phyloP scores from a whole-genome alignment of 2,329 filamentous ascomycete species.

The Ascosphaera apis region DNA sequence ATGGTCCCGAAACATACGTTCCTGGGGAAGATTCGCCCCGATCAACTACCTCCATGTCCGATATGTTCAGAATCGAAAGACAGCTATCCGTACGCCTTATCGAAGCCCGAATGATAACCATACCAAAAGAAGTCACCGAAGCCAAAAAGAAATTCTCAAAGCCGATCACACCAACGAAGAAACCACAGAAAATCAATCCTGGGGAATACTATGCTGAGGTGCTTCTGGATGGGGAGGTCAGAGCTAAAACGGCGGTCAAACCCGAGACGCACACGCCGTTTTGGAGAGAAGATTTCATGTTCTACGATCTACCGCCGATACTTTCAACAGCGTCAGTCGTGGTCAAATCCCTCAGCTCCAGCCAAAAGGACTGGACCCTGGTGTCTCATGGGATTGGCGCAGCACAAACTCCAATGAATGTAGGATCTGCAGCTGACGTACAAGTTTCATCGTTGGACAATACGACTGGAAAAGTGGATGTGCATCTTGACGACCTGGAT shows the following conservation, averaged over 20 bases:
- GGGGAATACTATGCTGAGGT: slow-evolving; percentile 27
- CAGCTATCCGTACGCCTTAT: slow-evolving; percentile 35
- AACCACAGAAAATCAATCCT: slow-evolving; percentile 6
- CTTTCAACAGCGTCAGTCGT: slow-evolving; percentile 23
- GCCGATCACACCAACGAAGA: slow-evolving; percentile 9
- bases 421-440: slow-evolving; percentile 15
- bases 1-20: slow-evolving; percentile 35
- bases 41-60: slow-evolving; percentile 20
- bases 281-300: slow-evolving; percentile 26
- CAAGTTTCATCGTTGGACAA: slow-evolving; percentile 25
- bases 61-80: slow-evolving; percentile 45
- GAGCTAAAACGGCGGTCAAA: slow-evolving; percentile 26
- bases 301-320: slow-evolving; percentile 24
- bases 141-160: slow-evolving; percentile 15
- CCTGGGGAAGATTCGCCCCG: slow-evolving; percentile 21
- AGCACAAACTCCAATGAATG: background rate
- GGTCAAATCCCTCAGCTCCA: slow-evolving; percentile 23
- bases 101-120: slow-evolving; percentile 32
- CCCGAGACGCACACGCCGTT: slow-evolving; percentile 23
- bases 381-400: slow-evolving; percentile 18
- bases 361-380: slow-evolving; percentile 27
- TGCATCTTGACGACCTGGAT: slow-evolving; percentile 57
- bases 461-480: slow-evolving; percentile 41
- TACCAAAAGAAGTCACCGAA: slow-evolving; percentile 11
- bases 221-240: slow-evolving; percentile 24